Evolutionary conservation across 2,329 filamentous ascomycete species (phyloP).

Genomic region (Diplodia mutila): DNA sequence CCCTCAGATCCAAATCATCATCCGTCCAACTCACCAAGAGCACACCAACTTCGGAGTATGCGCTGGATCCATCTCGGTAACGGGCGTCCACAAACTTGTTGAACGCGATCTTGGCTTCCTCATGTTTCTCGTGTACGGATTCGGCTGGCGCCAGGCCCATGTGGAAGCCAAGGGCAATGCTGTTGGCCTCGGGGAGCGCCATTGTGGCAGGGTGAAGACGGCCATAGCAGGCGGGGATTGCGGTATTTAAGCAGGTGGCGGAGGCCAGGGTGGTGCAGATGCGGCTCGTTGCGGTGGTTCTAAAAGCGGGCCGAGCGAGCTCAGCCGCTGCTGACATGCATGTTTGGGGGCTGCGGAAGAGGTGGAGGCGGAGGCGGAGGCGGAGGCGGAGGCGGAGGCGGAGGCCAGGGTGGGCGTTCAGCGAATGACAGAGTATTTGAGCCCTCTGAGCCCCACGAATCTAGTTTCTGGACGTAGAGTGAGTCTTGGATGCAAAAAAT

Average conservation of each 20-base stretch:
- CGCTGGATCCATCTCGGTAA: background rate
- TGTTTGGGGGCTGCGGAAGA: background rate
- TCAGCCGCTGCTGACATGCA: conserved; percentile 15
- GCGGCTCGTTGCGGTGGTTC: background rate
- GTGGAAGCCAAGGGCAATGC: background rate
- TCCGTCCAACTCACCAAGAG: conserved; percentile 28
- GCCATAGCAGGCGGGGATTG: background rate
- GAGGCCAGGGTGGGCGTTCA: no score
- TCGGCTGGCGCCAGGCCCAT: background rate
- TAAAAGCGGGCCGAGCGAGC: conserved; percentile 4
- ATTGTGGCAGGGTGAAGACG: background rate
- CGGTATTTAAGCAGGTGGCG: background rate
- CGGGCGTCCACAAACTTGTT: background rate
- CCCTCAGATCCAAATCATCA: conserved; percentile 27
- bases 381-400: background rate
- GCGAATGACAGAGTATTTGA: no score
- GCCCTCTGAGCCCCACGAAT: no score
- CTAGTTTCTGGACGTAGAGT: no score
- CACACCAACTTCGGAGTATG: conserved; percentile 29
- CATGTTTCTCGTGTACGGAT: background rate
- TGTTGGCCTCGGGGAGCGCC: background rate
- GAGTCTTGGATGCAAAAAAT: no score
- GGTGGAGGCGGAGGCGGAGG: background rate
- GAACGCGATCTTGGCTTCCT: background rate
- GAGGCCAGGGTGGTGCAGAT: background rate